A percentile compares a stretch with the other conserved stretches of the same genome.
phyloP scores from a whole-genome alignment of 1,139 yeast genomes.

The Lodderomyces theae region DNA sequence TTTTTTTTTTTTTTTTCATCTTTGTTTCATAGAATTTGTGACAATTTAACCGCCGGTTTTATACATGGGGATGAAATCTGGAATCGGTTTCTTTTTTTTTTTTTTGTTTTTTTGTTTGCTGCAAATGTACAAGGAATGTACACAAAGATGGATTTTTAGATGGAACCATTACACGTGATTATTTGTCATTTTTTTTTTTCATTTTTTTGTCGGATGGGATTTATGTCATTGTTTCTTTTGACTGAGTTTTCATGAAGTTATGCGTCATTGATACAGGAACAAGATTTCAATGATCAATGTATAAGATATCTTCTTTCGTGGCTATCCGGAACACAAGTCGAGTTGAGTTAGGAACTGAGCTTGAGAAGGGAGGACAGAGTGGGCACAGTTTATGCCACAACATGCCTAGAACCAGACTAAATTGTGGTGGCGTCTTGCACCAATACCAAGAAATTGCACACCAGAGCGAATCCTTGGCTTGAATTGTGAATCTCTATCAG shows the following conservation, averaged over 20 bases:
- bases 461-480: background rate
- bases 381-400: too few species aligned
- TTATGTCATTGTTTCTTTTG: background rate
- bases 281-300: too few species aligned
- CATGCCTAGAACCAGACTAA: background rate
- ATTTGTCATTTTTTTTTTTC: background rate
- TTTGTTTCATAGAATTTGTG: too few species aligned
- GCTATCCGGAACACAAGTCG: too few species aligned
- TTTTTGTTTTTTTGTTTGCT: background rate
- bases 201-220: background rate
- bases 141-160: too few species aligned
- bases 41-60: too few species aligned
- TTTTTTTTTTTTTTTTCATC: background rate
- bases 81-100: constrained; percentile 1
- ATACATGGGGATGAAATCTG: too few species aligned
- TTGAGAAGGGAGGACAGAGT: too few species aligned
- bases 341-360: too few species aligned
- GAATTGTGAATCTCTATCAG: background rate
- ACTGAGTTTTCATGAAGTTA: background rate
- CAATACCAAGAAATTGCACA: background rate
- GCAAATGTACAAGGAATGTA: too few species aligned
- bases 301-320: too few species aligned
- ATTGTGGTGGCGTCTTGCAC: background rate
- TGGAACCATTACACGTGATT: constrained; percentile 4
- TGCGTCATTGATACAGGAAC: background rate